Evolutionary conservation across 2,329 filamentous ascomycete genomes (phyloP), one percentile per base, ranked within the genome.

Genomic region (Chrysoporthe austroafricana): DNA sequence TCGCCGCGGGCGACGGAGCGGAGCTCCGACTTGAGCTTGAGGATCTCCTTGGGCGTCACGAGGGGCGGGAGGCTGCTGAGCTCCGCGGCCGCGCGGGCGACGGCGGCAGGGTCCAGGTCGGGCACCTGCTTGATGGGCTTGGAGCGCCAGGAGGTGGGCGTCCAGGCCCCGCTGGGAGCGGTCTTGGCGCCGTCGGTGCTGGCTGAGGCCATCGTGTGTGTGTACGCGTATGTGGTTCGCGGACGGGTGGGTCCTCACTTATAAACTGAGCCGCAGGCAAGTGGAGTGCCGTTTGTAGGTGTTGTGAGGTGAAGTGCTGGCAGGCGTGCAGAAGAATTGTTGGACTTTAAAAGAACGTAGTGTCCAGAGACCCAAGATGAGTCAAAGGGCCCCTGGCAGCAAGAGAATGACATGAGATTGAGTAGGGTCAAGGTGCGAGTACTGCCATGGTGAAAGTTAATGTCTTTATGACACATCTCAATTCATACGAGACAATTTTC

Each of bases 1-100:
- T 95, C 94, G 44, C 96, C 96, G 46, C 91, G 83, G 5, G 96
- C 96, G 6, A 97, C 96, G 81, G 97, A 93, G 68, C 88, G 88
- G 32, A 99, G 85, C 74, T 88, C 90, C 63, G 88, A 84, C 76
- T 94, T 94, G 64, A 99, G 86, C 71, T 88, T 90, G 73, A 88
- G 84, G 75, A 99, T 97, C 80, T 96, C 93, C 61, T 85, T 85
- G 4, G 92, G 90, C 66, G 92, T 92, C 42, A 96, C 93, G 61
- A 96, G 87, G 34, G 92, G 92, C 7, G 93, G 92, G 9, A 96
- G 83, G 39, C 84, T 84, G 60, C 85, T 80, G 48, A 96, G 88
- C 78, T 93, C 90, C 1, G 80, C 77, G 58, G 89, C 80, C 16
- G 91, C 87, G 59, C 84, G 84, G 63, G 84, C 78, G 50, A 94